A percentile compares a stretch with the other conserved stretches of the same genome.
Evolutionary conservation across 2,329 filamentous ascomycete genomes (phyloP).

Genomic region (Emericellopsis cladophorae): DNA sequence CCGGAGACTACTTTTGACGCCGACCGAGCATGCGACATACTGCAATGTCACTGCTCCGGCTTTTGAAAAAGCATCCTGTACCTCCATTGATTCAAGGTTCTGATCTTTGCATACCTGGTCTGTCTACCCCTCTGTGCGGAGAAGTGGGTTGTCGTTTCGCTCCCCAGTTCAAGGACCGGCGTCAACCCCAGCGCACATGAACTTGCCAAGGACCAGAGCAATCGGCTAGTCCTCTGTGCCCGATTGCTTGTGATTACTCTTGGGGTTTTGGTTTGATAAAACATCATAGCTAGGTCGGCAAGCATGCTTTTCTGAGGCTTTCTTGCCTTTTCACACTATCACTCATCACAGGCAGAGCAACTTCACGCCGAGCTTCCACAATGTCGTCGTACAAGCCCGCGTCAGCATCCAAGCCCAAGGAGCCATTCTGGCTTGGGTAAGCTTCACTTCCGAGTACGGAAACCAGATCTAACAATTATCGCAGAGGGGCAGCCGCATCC

Average conservation of each 20-base stretch:
- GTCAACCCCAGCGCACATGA: too few species aligned
- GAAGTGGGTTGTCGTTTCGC: not conserved
- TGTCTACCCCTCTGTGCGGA: not conserved
- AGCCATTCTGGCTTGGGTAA: conserved; percentile 32
- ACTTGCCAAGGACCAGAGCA: too few species aligned
- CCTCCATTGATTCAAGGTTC: not conserved
- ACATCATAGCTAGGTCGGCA: too few species aligned
- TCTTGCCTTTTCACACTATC: too few species aligned
- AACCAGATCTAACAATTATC: not conserved
- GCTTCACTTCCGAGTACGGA: conserved; percentile 2
- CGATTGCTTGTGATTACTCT: too few species aligned
- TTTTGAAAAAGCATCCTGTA: not conserved
- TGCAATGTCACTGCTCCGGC: too few species aligned
- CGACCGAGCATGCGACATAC: not conserved
- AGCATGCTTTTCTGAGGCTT: too few species aligned
- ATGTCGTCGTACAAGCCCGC: not conserved
- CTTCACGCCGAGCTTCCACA: not conserved
- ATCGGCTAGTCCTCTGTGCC: too few species aligned
- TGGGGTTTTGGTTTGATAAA: too few species aligned
- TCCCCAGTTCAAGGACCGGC: not conserved
- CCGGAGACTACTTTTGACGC: not conserved
- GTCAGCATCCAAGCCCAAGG: conserved; percentile 14
- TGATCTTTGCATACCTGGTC: not conserved
- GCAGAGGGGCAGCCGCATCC: conserved; percentile 27
- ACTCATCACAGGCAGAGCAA: too few species aligned